Conservation (phyloP, 2,329 filamentous ascomycete species). For the Penicillium sclerotiorum region DNA sequence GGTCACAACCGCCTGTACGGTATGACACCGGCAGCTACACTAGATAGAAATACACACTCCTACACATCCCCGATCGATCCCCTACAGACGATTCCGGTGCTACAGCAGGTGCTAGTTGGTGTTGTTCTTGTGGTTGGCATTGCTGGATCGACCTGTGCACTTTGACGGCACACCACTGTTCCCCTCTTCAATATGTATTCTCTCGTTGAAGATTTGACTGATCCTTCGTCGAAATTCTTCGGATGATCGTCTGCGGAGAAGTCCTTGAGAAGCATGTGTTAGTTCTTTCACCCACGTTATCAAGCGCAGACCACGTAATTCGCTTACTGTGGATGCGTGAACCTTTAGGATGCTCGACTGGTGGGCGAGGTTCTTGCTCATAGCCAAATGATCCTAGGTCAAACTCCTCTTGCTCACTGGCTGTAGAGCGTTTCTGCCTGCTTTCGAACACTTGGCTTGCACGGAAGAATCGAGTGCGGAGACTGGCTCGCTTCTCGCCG, state of each 20-base stretch:
- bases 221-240: conserved; percentile 37
- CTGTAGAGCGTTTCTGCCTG: background rate
- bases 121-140: too few relatives aligned
- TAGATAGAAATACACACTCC: too few relatives aligned
- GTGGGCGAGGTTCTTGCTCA: conserved; percentile 1
- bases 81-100: too few relatives aligned
- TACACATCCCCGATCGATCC: too few relatives aligned
- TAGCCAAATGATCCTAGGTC: conserved; percentile 1
- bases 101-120: too few relatives aligned
- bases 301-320: background rate
- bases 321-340: conserved; percentile 22
- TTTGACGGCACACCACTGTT: too few relatives aligned
- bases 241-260: conserved; percentile 30
- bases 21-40: too few relatives aligned
- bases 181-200: too few relatives aligned
- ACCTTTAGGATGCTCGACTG: conserved; percentile 10
- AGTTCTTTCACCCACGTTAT: background rate
- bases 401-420: conserved; percentile 2
- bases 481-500: conserved; percentile 19
- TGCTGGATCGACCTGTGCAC: too few relatives aligned
- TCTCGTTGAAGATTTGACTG: conserved; percentile 38
- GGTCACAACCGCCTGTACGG: too few relatives aligned
- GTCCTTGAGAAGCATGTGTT: conserved; percentile 1
- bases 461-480: conserved; percentile 16
- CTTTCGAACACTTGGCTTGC: conserved; percentile 9